Evolutionary conservation across 2,329 filamentous ascomycete species (phyloP).

Genomic region (Didymella segeticola): DNA sequence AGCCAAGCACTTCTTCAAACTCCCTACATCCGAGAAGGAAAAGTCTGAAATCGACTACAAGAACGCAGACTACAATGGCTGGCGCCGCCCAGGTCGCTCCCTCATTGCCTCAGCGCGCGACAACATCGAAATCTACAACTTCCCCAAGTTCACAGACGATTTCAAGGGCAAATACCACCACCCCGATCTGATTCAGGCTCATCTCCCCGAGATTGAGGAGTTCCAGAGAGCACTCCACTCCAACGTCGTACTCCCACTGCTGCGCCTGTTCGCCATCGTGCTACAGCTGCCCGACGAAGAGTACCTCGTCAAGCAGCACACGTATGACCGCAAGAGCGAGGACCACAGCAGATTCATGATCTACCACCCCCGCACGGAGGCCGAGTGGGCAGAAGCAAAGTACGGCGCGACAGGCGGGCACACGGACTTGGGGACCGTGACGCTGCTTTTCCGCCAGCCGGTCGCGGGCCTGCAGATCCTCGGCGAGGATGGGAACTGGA

Average conservation of each 20-base stretch:
- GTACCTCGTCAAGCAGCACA: constrained; percentile 62
- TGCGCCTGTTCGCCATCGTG: constrained; percentile 67
- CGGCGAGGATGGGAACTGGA: constrained; percentile 50
- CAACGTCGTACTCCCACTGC: constrained; percentile 63
- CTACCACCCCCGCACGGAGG: constrained; percentile 58
- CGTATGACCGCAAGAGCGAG: constrained; percentile 64
- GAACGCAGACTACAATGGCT: constrained; percentile 63
- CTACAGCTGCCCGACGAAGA: constrained; percentile 67
- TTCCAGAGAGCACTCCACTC: constrained; percentile 60
- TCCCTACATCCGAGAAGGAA: constrained; percentile 65
- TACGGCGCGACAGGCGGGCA: constrained; percentile 59
- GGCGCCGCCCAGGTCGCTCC: constrained; percentile 32
- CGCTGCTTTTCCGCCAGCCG: constrained; percentile 65
- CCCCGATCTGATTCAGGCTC: constrained; percentile 53
- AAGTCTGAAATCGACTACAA: constrained; percentile 57
- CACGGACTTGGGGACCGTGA: constrained; percentile 64
- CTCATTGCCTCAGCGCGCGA: constrained; percentile 54
- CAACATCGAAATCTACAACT: constrained; percentile 67
- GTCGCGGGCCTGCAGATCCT: constrained; percentile 64
- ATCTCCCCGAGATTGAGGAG: constrained; percentile 58
- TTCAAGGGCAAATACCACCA: constrained; percentile 53
- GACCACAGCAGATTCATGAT: constrained; percentile 70
- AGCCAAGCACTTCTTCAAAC: constrained; percentile 63
- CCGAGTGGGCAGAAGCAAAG: constrained; percentile 54
- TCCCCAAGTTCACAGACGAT: constrained; percentile 67